phyloP scores from a whole-genome alignment of 2,329 filamentous ascomycete species.

The Penicillium sp. region DNA sequence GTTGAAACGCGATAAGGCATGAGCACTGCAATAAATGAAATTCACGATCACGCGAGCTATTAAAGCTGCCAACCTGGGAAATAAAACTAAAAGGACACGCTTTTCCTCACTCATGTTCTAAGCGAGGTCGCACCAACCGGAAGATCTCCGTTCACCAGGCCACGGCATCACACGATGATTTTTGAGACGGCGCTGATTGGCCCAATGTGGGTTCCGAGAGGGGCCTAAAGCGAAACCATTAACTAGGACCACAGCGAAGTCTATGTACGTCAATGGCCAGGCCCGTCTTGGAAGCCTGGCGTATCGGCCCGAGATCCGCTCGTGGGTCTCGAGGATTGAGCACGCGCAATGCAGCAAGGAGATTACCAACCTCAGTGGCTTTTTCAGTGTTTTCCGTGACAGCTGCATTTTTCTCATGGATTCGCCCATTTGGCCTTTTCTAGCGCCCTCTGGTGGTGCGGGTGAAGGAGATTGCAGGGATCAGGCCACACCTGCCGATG shows the following conservation, averaged over 20 bases:
- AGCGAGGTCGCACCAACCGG: conserved; percentile 1
- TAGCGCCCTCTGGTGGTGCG: conserved; percentile 2
- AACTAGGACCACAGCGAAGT: conserved; percentile 17
- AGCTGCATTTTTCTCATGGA: neutral
- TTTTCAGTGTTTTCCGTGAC: conserved; percentile 9
- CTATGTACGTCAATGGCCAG: neutral
- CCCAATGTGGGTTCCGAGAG: conserved; percentile 10
- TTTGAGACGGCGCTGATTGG: neutral
- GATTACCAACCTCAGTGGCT: neutral
- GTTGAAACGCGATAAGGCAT: conserved; percentile 9
- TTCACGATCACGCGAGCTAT: neutral
- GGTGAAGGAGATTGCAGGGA: conserved; percentile 19
- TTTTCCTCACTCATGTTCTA: neutral
- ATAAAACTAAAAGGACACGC: neutral
- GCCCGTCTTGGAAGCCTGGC: neutral
- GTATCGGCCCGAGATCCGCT: neutral
- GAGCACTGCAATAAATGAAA: neutral
- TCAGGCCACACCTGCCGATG: conserved; percentile 17
- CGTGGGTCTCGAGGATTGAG: neutral
- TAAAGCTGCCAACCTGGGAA: neutral
- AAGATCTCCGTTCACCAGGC: conserved; percentile 10
- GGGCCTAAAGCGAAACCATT: conserved; percentile 9
- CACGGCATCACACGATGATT: conserved; percentile 16
- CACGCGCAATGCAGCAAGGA: conserved; percentile 3
- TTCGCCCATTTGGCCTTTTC: neutral